A percentile compares a stretch with the other conserved stretches of the same genome.
phyloP scores from a whole-genome alignment of 2,329 filamentous ascomycete genomes.

The Alternaria angustiovoidea region DNA sequence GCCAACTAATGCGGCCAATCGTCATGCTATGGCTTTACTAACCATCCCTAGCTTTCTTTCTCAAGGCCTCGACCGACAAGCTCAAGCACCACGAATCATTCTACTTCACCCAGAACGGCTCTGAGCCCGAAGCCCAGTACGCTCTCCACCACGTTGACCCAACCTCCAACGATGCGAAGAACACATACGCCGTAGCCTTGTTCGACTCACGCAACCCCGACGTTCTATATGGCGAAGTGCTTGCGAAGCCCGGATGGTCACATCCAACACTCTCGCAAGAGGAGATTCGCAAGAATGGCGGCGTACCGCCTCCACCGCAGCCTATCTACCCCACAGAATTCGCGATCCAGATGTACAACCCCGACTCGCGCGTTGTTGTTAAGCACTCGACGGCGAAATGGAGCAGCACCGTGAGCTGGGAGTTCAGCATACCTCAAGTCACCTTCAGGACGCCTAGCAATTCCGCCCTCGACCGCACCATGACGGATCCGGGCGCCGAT shows the following conservation, averaged over 20 bases:
- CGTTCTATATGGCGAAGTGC: slow-evolving; percentile 85
- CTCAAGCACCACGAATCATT: slow-evolving; percentile 63
- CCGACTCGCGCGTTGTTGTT: slow-evolving; percentile 81
- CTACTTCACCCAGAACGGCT: slow-evolving; percentile 74
- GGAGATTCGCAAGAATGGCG: slow-evolving; percentile 75
- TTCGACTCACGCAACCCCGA: slow-evolving; percentile 83
- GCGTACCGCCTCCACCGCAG: slow-evolving; percentile 69
- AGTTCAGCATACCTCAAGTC: slow-evolving; percentile 89
- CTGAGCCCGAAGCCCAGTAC: slow-evolving; percentile 81
- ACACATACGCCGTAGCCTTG: slow-evolving; percentile 86
- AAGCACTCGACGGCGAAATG: slow-evolving; percentile 77
- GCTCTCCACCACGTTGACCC: slow-evolving; percentile 80
- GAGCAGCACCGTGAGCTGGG: slow-evolving; percentile 83
- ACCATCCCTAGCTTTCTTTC: slow-evolving; percentile 62
- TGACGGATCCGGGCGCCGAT: slow-evolving; percentile 65
- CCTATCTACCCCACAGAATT: slow-evolving; percentile 81
- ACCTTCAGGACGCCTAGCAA: slow-evolving; percentile 82
- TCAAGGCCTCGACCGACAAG: slow-evolving; percentile 62
- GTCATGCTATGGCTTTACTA: slow-evolving; percentile 3
- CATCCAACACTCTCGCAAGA: slow-evolving; percentile 83
- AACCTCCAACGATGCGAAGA: slow-evolving; percentile 71
- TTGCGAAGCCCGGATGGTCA: slow-evolving; percentile 84
- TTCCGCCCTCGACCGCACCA: slow-evolving; percentile 78
- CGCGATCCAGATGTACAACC: slow-evolving; percentile 89
- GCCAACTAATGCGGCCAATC: not conserved